Evolutionary conservation across 441 rosid genomes (phyloP).

Genomic region (Cnidoscolus chayamansa): DNA sequence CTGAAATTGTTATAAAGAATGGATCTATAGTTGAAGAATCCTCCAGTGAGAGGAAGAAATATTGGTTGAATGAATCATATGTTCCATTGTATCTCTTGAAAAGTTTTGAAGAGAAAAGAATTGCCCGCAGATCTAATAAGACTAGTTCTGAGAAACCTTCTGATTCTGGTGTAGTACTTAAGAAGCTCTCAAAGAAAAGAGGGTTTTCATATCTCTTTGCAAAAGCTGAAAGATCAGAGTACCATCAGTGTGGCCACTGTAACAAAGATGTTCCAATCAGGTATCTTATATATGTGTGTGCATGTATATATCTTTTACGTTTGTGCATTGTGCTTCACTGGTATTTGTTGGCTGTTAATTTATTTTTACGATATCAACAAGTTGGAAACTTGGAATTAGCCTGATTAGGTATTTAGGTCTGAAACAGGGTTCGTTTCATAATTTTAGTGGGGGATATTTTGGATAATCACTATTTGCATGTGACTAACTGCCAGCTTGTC

Average conservation of each 20-base stretch:
- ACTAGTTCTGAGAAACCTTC: conserved; percentile 41
- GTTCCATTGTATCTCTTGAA: conserved; percentile 92
- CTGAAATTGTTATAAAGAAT: conserved; percentile 61
- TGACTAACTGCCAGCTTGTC: too few relatives aligned
- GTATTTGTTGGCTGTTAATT: background rate
- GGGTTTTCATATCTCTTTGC: conserved; percentile 80
- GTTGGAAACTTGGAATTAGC: background rate
- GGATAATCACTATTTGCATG: background rate
- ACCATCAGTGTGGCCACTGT: conserved; percentile 69
- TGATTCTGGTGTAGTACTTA: conserved; percentile 34
- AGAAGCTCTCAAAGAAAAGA: conserved; percentile 40
- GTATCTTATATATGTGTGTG: conserved; percentile 32
- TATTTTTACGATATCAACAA: background rate
- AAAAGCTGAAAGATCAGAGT: conserved; percentile 70
- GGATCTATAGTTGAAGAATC: conserved; percentile 77
- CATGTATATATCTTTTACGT: too few relatives aligned
- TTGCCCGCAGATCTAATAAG: conserved; percentile 56
- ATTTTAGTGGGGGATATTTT: too few relatives aligned
- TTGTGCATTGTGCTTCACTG: too few relatives aligned
- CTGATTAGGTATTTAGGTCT: background rate
- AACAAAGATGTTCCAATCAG: conserved; percentile 69
- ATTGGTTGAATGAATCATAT: conserved; percentile 73
- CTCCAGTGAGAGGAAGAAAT: conserved; percentile 82
- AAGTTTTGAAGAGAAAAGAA: conserved; percentile 89
- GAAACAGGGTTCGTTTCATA: background rate